A percentile compares a stretch with the other conserved stretches of the same genome.
phyloP scores from a whole-genome alignment of 179 eudicot species.

The Silene vulgaris region DNA sequence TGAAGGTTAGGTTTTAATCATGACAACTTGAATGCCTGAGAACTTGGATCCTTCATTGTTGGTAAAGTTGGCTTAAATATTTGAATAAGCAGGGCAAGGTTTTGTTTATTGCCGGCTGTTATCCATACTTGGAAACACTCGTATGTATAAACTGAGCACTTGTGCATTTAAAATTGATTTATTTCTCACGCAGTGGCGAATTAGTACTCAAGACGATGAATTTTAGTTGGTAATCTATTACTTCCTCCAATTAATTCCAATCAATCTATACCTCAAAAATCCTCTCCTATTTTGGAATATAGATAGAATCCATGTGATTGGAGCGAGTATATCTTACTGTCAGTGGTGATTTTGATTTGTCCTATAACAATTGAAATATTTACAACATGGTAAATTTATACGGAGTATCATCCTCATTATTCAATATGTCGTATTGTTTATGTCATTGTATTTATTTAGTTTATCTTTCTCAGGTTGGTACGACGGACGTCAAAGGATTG shows the following conservation, averaged over 20 bases:
- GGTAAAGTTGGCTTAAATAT: not conserved
- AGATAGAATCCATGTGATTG: not conserved
- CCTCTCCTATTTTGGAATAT: not conserved
- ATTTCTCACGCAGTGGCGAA: not conserved
- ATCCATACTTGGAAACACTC: not conserved
- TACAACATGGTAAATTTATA: not conserved
- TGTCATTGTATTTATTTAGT: not conserved
- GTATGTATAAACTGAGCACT: not conserved
- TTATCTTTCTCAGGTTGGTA: conserved; percentile 51
- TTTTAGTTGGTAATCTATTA: not conserved
- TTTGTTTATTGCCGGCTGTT: not conserved
- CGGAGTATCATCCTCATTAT: not conserved
- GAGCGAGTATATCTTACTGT: not conserved
- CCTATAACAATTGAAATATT: not conserved
- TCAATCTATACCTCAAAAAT: not conserved
- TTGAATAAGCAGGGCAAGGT: not conserved
- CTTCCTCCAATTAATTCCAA: too few species aligned
- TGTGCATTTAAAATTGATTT: not conserved
- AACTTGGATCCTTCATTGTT: not conserved
- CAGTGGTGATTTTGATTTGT: not conserved
- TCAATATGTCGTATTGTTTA: not conserved
- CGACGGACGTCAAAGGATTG: conserved; percentile 60
- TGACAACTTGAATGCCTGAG: not conserved
- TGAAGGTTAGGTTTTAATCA: conserved; percentile 45
- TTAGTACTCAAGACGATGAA: not conserved